Evolutionary conservation across 2,329 filamentous ascomycete genomes (phyloP).

Genomic region (Catunica adiposa): DNA sequence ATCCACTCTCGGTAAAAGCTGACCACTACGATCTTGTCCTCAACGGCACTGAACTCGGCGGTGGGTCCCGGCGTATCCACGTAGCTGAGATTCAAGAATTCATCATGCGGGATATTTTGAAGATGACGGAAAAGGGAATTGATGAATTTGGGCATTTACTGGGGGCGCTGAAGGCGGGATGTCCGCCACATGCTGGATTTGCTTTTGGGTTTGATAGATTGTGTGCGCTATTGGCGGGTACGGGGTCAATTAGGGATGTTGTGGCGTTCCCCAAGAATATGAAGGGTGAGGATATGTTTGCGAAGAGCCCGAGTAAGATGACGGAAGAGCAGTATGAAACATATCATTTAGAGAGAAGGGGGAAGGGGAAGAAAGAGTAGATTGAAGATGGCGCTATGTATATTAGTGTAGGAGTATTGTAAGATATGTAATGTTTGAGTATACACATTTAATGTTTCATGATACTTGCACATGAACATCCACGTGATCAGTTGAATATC

Average conservation of each 20-base stretch:
- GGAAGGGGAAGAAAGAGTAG: neutral
- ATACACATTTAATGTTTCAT: neutral
- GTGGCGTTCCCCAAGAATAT: constrained; percentile 95
- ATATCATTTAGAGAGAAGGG: constrained; percentile 27
- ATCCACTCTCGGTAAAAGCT: constrained; percentile 57
- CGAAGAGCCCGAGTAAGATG: constrained; percentile 57
- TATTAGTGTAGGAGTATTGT: neutral
- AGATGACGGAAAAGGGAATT: constrained; percentile 58
- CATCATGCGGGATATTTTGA: constrained; percentile 66
- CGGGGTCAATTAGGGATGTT: constrained; percentile 69
- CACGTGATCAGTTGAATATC: too few relatives aligned
- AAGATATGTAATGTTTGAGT: neutral
- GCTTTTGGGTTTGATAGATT: constrained; percentile 84
- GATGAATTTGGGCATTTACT: constrained; percentile 73
- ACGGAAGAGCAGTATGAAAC: constrained; percentile 37
- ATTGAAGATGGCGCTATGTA: neutral
- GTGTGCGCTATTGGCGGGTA: constrained; percentile 61
- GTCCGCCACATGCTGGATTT: constrained; percentile 87
- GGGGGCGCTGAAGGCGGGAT: constrained; percentile 65
- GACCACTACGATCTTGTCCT: constrained; percentile 94
- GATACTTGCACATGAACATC: too few relatives aligned
- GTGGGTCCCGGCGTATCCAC: constrained; percentile 86
- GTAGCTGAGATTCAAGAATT: constrained; percentile 66
- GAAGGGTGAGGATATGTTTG: constrained; percentile 71
- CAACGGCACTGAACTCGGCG: constrained; percentile 87